Base-by-base conservation (phyloP, 768 basidiomycete species). In the Hygrocybe punicea region DNA sequence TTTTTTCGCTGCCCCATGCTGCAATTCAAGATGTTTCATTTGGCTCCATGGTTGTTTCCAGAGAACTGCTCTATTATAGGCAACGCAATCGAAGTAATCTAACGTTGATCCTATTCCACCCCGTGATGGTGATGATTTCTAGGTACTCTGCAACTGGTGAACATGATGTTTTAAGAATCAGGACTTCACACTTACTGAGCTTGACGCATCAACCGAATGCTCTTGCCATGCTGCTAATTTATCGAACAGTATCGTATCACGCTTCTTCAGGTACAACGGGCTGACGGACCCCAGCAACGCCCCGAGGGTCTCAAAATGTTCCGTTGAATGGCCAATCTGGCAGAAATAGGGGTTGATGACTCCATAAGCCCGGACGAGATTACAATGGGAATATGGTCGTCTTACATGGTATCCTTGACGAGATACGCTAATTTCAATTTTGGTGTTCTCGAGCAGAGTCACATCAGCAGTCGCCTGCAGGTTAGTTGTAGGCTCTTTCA, bases 271-370 rank as follows among this genome's bases (percentile, higher is more conserved):
- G 63, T 84, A 89, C 61, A 77, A 67, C n/a, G 77, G 74, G 66
- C 87, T 89, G 52, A 75, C 64, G 14, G 77, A 73, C 50, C 75
- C 73, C 34, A 90, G 74, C 24, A 89, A 73, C 29, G 73, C 75
- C 49, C 88, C 87, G 17, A 88, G 64, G 17, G 78, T 80, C 68
- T 90, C 87, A 56, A 80, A 83, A 8, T n/a, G 24, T 37, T 68
- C 58, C 66, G n/a, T n/a, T n/a, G 71, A 69, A 53, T 50, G 57
- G 55, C 61, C 59, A 58, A 59, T 56, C 45, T 47, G 51, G 36
- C 51, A 42, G 53, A 58, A 63, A 55, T 63, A 53, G 55, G 55
- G 53, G 52, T 62, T 46, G 11, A 34, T 56, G 49, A 62, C 59
- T 40, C 34, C 58, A 47, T 50, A 58, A 33, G 53, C 54, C 23